Evolutionary conservation across 495 filamentous ascomycete genomes (phyloP), one percentile per base, ranked within the genome.

Genomic region (Bacidia rubella): DNA sequence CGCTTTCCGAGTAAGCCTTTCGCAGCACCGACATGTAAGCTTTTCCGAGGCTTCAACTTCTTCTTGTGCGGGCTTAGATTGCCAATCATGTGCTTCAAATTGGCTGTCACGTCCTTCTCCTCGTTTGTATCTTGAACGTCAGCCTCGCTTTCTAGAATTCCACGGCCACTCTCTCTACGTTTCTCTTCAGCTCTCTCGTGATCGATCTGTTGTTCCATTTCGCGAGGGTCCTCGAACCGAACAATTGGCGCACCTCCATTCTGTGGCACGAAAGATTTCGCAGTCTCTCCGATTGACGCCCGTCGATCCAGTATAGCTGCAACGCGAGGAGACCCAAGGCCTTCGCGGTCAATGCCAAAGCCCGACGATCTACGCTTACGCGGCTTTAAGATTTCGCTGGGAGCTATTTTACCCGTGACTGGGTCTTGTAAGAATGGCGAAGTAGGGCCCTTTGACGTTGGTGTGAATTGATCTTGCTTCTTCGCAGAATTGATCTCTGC

Each of bases 271-370:
- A 92, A 90, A 7, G 71, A 65, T 3, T 69, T 67, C 11, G 83
- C 76, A 15, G 71, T 70, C 48, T 89, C 80, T 24, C 80, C 77
- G 53, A 93, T 81, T 5, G 84, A 87, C 40, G 70, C 74, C 41
- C 87, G 77, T 47, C 80, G 77, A 44, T 87, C 84, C 29, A 92
- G 75, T 22, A 88, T 74, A 21, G 77, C 82, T 12, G 83, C 76
- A 29, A 93, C 78, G 15, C 75, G 77, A 7, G 87, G 87, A 2
- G 87, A 93, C 20, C 87, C 87, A 47, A 92, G 76, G 3, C 86
- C 86, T 56, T 77, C 70, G 53, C 76, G 79, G 57, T 89, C 85
- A 57, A 81, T 80, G 11, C 86, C 87, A 53, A 90, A 62, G 2
- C 86, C 87, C 4, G 83, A 86, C 23, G 82, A 80, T 40, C 77